Percentiles rank a stretch among this genome's conserved stretches.
These are phyloP conservation scores for Plasmodium gaboni DNA, from an alignment of 169 alveolate species.

Conservation along the genomic window DNA sequence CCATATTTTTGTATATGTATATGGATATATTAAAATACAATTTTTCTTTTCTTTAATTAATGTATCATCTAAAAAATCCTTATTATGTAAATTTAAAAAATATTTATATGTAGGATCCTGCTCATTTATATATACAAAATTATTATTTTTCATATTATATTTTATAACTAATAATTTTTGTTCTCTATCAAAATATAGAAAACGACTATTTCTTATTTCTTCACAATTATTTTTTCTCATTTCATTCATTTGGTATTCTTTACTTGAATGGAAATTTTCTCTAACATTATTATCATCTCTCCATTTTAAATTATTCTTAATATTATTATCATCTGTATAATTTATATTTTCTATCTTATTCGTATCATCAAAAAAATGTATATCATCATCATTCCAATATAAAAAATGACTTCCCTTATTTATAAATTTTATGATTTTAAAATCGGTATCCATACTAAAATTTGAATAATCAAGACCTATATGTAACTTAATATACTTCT, in stretches of 20 bases:
- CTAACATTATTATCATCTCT: background rate
- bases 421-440: slow-evolving; percentile 58
- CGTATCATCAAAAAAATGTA: background rate
- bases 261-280: background rate
- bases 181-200: slow-evolving; percentile 63
- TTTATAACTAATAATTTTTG: slow-evolving; percentile 67
- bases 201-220: slow-evolving; percentile 74
- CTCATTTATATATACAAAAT: slow-evolving; percentile 48
- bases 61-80: slow-evolving; percentile 49
- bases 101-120: slow-evolving; percentile 50
- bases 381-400: slow-evolving; percentile 56
- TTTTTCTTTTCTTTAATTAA: slow-evolving; percentile 45
- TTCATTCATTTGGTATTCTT: slow-evolving; percentile 76
- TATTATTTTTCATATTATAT: slow-evolving; percentile 35
- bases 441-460: slow-evolving; percentile 36
- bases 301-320: no score
- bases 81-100: slow-evolving; percentile 56
- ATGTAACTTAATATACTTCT: slow-evolving; percentile 8
- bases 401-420: slow-evolving; percentile 75
- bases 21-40: slow-evolving; percentile 55
- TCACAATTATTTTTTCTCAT: slow-evolving; percentile 76
- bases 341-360: no score
- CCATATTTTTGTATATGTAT: slow-evolving; percentile 74
- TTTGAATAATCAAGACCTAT: slow-evolving; percentile 70
- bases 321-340: no score